A percentile compares a stretch with the other conserved stretches of the same genome.
Conservation (phyloP, 768 basidiomycete genomes). For the Tylopilus vinaceipallidus region DNA sequence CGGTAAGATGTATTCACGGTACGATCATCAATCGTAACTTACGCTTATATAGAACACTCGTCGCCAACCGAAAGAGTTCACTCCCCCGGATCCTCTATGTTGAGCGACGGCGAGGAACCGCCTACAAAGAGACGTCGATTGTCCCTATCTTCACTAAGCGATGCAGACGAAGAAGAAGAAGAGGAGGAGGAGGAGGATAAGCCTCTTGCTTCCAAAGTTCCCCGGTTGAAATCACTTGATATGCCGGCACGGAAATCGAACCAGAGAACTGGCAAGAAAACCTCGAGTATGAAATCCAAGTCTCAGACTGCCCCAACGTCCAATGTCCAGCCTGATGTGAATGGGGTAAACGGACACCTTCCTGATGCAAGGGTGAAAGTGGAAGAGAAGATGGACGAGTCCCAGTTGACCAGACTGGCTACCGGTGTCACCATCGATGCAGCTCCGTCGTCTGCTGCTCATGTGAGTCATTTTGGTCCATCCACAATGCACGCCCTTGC, state of each 20-base stretch:
- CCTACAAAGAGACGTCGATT: conserved; percentile 52
- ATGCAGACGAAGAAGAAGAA: conserved; percentile 40
- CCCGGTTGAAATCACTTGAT: conserved; percentile 28
- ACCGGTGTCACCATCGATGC: conserved; percentile 81
- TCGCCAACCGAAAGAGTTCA: conserved; percentile 18
- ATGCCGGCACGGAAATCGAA: conserved; percentile 32
- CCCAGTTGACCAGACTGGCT: conserved; percentile 71
- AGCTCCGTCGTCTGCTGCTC: conserved; percentile 42
- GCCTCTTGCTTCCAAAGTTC: conserved; percentile 52
- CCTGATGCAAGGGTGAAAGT: conserved; percentile 58
- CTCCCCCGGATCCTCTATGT: conserved; percentile 40
- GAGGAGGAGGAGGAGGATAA: conserved; percentile 63
- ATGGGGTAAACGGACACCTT: conserved; percentile 45
- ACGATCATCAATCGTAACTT: background rate
- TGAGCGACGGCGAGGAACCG: conserved; percentile 45
- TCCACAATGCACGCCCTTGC: background rate
- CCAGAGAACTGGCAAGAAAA: conserved; percentile 54
- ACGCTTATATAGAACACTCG: conserved; percentile 23
- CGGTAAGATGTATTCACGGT: conserved; percentile 38
- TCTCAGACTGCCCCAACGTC: conserved; percentile 53
- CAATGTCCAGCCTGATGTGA: conserved; percentile 39
- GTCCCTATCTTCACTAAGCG: conserved; percentile 56
- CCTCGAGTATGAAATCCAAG: conserved; percentile 57
- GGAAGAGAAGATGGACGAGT: conserved; percentile 79
- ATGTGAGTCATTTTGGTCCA: conserved; percentile 37